These are phyloP conservation scores for Candida easanensis DNA, from an alignment of 805 yeast genomes.

Conservation along the genomic window DNA sequence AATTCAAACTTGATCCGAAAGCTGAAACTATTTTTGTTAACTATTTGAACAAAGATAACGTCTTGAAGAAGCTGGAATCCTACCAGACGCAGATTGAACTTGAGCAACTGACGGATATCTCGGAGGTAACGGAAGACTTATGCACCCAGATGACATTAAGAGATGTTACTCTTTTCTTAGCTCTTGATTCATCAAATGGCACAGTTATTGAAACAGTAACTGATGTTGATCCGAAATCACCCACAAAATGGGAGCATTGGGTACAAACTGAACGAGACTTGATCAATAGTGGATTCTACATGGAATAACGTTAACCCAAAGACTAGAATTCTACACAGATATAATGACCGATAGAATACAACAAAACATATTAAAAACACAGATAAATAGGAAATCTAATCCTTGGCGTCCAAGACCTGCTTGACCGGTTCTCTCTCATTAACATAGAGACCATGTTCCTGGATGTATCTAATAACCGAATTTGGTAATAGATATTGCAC, in stretches of 20 bases:
- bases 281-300: too few species aligned
- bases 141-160: constrained; percentile 35
- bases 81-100: constrained; percentile 23
- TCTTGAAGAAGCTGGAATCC: constrained; percentile 21
- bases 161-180: constrained; percentile 36
- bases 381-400: too few species aligned
- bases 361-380: too few species aligned
- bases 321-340: too few species aligned
- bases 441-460: constrained; percentile 82
- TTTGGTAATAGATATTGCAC: constrained; percentile 94
- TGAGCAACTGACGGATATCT: neutral
- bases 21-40: neutral
- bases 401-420: constrained; percentile 60
- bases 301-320: too few species aligned
- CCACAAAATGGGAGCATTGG: constrained; percentile 48
- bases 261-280: too few species aligned
- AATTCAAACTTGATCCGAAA: neutral
- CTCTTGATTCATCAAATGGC: constrained; percentile 14
- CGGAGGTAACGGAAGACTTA: constrained; percentile 22
- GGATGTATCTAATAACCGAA: constrained; percentile 90
- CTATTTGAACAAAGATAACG: constrained; percentile 14
- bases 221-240: constrained; percentile 54
- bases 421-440: constrained; percentile 92
- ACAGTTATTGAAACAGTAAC: constrained; percentile 30
- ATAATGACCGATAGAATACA: too few species aligned